phyloP scores from a whole-genome alignment of 164 flowering plant species.

The Euptelea pleiosperma region DNA sequence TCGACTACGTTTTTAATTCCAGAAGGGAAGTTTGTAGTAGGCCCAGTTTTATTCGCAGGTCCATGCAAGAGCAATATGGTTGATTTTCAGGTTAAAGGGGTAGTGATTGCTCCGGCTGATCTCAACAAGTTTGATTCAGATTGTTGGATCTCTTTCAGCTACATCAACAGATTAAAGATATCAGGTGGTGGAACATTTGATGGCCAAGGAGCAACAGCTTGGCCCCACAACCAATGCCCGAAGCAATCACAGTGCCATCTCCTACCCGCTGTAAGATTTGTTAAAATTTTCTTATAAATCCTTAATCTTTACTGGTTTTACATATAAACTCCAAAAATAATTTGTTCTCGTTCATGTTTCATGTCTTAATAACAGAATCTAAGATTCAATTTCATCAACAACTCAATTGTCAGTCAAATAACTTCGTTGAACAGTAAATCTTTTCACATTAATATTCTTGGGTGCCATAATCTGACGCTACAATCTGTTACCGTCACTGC shows the following conservation, averaged over 20 bases:
- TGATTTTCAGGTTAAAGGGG: slow-evolving; percentile 22
- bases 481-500: slow-evolving; percentile 24
- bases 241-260: slow-evolving; percentile 9
- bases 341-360: too few species aligned
- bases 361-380: slow-evolving; percentile 27
- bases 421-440: slow-evolving; percentile 41
- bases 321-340: too few species aligned
- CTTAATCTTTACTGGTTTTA: too few species aligned
- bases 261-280: slow-evolving; percentile 26
- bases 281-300: too few species aligned
- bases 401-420: slow-evolving; percentile 23
- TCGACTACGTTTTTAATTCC: slow-evolving; percentile 15
- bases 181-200: slow-evolving; percentile 37
- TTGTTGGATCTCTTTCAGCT: slow-evolving; percentile 29
- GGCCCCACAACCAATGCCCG: slow-evolving; percentile 26
- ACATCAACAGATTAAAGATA: slow-evolving; percentile 16
- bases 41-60: slow-evolving; percentile 23
- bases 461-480: slow-evolving; percentile 30
- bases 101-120: slow-evolving; percentile 28
- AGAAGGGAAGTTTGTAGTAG: slow-evolving; percentile 17
- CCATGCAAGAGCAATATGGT: slow-evolving; percentile 40
- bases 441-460: slow-evolving; percentile 37
- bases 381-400: slow-evolving; percentile 33
- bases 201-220: slow-evolving; percentile 29
- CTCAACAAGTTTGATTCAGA: slow-evolving; percentile 8